phyloP scores from a whole-genome alignment of 2,329 filamentous ascomycete genomes.

The Trichoderma afroharzianum region DNA sequence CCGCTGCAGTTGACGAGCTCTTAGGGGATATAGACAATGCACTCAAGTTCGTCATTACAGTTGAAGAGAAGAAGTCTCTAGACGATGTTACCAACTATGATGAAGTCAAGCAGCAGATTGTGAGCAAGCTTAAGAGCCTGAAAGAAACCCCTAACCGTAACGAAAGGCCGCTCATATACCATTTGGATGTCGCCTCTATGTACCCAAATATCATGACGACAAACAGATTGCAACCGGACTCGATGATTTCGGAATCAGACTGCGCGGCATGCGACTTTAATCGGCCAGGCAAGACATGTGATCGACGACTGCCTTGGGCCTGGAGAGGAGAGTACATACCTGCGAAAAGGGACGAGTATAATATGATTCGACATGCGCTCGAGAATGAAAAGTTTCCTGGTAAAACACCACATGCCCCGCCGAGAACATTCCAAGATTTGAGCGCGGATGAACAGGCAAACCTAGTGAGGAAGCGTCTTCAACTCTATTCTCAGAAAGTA shows the following conservation, averaged over 20 bases:
- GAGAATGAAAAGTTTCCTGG: slow-evolving; percentile 92
- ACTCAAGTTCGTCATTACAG: slow-evolving; percentile 78
- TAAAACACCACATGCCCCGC: slow-evolving; percentile 65
- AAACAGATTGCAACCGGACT: slow-evolving; percentile 93
- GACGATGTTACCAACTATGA: slow-evolving; percentile 79
- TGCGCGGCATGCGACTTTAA: slow-evolving; percentile 99
- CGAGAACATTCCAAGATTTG: slow-evolving; percentile 76
- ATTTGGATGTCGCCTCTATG: slow-evolving; percentile 98
- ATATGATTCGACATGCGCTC: slow-evolving; percentile 91
- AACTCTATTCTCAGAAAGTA: slow-evolving; percentile 95
- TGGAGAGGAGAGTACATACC: slow-evolving; percentile 98
- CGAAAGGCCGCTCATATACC: slow-evolving; percentile 90
- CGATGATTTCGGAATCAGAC: slow-evolving; percentile 96
- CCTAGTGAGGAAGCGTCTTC: slow-evolving; percentile 80
- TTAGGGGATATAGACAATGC: slow-evolving; percentile 82
- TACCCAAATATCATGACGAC: slow-evolving; percentile 99
- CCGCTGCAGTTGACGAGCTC: slow-evolving; percentile 84
- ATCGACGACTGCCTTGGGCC: slow-evolving; percentile 89
- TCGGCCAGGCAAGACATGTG: slow-evolving; percentile 92
- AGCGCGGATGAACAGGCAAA: slow-evolving; percentile 75
- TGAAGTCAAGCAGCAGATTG: slow-evolving; percentile 80
- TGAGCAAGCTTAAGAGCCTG: slow-evolving; percentile 63
- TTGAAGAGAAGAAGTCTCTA: slow-evolving; percentile 79
- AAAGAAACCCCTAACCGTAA: slow-evolving; percentile 79
- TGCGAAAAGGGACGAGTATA: slow-evolving; percentile 96